phyloP scores from a whole-genome alignment of 228 moss, liverwort and hornwort genomes.

The Sphagnum magellanicum region DNA sequence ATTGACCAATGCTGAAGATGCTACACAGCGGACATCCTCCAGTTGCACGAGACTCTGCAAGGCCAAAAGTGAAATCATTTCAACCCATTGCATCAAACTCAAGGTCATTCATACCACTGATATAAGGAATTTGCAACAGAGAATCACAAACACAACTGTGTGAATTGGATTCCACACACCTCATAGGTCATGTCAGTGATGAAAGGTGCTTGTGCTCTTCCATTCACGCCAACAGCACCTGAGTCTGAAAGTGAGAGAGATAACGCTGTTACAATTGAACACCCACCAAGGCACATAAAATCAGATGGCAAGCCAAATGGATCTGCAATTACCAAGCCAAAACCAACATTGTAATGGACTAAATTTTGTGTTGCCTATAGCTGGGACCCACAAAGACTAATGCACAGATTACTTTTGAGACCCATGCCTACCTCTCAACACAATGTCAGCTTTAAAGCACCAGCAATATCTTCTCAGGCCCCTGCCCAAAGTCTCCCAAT shows the following conservation, averaged over 20 bases:
- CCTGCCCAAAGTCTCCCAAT: not conserved
- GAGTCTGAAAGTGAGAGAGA: constrained; percentile 34
- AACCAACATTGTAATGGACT: too few relatives aligned
- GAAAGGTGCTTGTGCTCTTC: constrained; percentile 6
- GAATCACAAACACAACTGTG: not conserved
- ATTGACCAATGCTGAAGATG: constrained; percentile 18
- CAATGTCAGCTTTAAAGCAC: constrained; percentile 9
- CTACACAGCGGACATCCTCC: constrained; percentile 46
- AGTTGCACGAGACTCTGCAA: constrained; percentile 43
- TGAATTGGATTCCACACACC: constrained; percentile 10
- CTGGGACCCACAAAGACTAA: too few relatives aligned
- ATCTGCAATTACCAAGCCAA: too few relatives aligned
- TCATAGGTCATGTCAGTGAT: constrained; percentile 52
- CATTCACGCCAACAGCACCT: constrained; percentile 5
- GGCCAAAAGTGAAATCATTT: not conserved
- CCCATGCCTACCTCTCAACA: not conserved
- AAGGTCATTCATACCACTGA: not conserved
- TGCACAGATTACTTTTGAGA: too few relatives aligned
- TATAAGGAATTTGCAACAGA: not conserved
- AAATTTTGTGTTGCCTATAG: too few relatives aligned
- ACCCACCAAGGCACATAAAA: not conserved
- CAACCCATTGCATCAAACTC: not conserved
- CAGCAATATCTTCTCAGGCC: not conserved
- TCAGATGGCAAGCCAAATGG: not conserved
- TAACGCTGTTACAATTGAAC: constrained; percentile 17